Percentiles rank a stretch among this genome's conserved stretches.
Evolutionary conservation across 176 grass and related monocot genomes (phyloP).

Genomic region (Puya raimondii): DNA sequence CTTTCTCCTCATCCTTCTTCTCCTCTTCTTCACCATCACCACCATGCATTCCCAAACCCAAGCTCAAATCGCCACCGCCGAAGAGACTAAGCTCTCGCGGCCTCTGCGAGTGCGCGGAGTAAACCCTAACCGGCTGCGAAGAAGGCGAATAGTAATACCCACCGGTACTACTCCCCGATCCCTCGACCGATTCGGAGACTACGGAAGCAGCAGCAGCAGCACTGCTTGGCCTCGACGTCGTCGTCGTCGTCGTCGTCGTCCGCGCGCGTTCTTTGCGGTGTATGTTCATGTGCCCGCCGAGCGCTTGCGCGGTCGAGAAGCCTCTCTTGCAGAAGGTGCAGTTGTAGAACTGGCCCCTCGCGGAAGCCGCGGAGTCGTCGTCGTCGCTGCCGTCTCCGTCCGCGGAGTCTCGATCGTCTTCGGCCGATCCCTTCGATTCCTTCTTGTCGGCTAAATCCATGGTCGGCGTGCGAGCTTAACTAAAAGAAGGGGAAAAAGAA

Average conservation of each 20-base stretch:
- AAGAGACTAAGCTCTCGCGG: conserved; percentile 57
- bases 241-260: background rate
- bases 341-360: conserved; percentile 47
- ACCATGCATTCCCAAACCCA: background rate
- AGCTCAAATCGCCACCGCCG: conserved; percentile 2
- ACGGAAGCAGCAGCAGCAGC: background rate
- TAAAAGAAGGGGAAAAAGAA: background rate
- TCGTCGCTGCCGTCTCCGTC: background rate
- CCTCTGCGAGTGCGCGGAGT: background rate
- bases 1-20: conserved; percentile 17
- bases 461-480: background rate
- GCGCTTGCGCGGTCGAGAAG: conserved; percentile 75
- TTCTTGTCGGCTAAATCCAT: background rate
- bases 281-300: conserved; percentile 91
- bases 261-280: conserved; percentile 47
- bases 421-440: background rate
- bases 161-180: background rate
- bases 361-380: background rate
- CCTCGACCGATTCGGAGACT: background rate
- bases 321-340: conserved; percentile 81
- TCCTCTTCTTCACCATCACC: background rate
- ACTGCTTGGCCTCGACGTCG: background rate
- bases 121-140: background rate
- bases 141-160: background rate
- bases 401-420: background rate